Evolutionary conservation across 2,329 filamentous ascomycete genomes (phyloP).

Genomic region (Diplodia scrobiculata): DNA sequence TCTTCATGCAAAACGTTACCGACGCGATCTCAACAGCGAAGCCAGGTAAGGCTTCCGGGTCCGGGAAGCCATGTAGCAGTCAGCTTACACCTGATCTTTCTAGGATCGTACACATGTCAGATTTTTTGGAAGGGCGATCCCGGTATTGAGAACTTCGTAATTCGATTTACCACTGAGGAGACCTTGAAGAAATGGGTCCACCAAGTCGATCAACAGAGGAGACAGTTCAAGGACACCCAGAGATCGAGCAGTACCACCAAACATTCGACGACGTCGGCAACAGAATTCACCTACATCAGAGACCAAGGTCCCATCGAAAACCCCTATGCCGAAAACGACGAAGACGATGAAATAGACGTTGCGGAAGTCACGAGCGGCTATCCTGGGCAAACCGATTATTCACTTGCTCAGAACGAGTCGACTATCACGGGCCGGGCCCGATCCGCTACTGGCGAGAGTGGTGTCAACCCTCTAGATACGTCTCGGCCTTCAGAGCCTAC

Average conservation of each 20-base stretch:
- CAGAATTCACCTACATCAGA: constrained; percentile 80
- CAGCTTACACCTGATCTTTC: not conserved
- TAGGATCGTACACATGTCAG: constrained; percentile 90
- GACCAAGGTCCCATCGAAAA: constrained; percentile 70
- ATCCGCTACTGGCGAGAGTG: constrained; percentile 73
- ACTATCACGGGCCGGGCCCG: constrained; percentile 74
- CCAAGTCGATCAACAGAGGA: constrained; percentile 74
- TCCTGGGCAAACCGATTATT: constrained; percentile 51
- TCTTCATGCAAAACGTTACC: constrained; percentile 99
- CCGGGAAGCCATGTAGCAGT: not conserved
- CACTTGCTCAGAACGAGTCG: constrained; percentile 68
- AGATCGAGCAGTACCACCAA: constrained; percentile 47
- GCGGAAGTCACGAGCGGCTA: constrained; percentile 30
- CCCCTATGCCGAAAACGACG: constrained; percentile 69
- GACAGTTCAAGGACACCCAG: constrained; percentile 53
- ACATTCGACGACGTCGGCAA: constrained; percentile 60
- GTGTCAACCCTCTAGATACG: constrained; percentile 41
- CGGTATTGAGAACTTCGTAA: constrained; percentile 92
- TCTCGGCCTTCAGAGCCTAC: constrained; percentile 40
- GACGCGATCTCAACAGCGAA: constrained; percentile 86
- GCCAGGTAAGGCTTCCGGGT: constrained; percentile 65
- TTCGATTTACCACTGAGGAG: constrained; percentile 89
- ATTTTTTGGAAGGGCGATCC: constrained; percentile 99
- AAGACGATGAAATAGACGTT: constrained; percentile 57
- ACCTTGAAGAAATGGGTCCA: constrained; percentile 89